Evolutionary conservation across 2,329 filamentous ascomycete species (phyloP).

Genomic region (Paecilomyces fulvus): DNA sequence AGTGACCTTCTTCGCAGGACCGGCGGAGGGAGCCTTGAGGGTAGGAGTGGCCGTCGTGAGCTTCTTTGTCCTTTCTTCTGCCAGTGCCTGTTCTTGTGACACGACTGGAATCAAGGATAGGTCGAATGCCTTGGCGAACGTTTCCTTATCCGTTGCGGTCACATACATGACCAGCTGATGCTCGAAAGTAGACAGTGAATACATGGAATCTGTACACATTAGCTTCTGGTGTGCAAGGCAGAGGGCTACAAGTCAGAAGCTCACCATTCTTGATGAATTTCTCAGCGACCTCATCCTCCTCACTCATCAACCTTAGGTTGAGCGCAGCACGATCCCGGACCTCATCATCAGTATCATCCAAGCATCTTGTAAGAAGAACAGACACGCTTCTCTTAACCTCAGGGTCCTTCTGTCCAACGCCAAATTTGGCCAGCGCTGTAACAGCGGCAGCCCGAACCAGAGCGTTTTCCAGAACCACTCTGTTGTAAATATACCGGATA

Average conservation of each 20-base stretch:
- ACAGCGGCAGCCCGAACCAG: conserved; percentile 92
- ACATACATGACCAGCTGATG: conserved; percentile 98
- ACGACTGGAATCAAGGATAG: conserved; percentile 86
- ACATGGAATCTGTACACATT: conserved; percentile 68
- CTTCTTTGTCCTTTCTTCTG: conserved; percentile 95
- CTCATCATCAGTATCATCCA: conserved; percentile 97
- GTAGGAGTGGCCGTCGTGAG: conserved; percentile 86
- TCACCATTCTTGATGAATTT: conserved; percentile 89
- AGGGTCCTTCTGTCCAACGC: conserved; percentile 88
- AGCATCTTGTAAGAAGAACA: conserved; percentile 82
- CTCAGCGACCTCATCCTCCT: conserved; percentile 77
- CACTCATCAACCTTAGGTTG: conserved; percentile 83
- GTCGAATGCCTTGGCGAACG: conserved; percentile 80
- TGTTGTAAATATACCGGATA: conserved; percentile 98
- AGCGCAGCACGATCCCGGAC: conserved; percentile 91
- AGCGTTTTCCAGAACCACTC: conserved; percentile 93
- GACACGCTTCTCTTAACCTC: conserved; percentile 95
- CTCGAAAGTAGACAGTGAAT: conserved; percentile 87
- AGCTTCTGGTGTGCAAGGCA: conserved; percentile 8
- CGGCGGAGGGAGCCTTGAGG: conserved; percentile 81
- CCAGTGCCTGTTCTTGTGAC: conserved; percentile 89
- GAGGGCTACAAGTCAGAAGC: conserved; percentile 10
- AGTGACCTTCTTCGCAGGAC: conserved; percentile 62
- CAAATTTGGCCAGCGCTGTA: conserved; percentile 92
- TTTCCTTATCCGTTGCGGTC: conserved; percentile 78